These are phyloP conservation scores for Diaporthe longicolla DNA, from an alignment of 2,329 filamentous ascomycete species.

Conservation along the genomic window DNA sequence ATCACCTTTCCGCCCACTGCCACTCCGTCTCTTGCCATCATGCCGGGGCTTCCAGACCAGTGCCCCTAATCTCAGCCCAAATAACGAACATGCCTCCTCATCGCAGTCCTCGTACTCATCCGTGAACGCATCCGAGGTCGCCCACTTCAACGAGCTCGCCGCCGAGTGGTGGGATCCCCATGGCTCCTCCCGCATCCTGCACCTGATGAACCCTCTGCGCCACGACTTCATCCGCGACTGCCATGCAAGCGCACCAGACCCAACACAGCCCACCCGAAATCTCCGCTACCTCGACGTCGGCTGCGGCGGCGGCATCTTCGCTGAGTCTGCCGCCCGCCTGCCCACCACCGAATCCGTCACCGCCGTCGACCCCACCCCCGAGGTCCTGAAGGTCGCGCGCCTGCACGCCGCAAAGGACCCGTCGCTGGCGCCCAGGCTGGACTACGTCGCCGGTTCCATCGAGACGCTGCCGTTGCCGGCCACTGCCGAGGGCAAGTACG, in stretches of 20 bases:
- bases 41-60: constrained; percentile 21
- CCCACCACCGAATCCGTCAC: constrained; percentile 74
- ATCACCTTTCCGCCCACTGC: constrained; percentile 15
- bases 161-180: constrained; percentile 98
- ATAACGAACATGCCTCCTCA: constrained; percentile 37
- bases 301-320: constrained; percentile 96
- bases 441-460: constrained; percentile 82
- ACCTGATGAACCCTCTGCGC: constrained; percentile 97
- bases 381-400: constrained; percentile 81
- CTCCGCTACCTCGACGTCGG: constrained; percentile 90
- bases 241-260: constrained; percentile 66
- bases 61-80: not conserved
- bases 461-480: constrained; percentile 72
- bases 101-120: constrained; percentile 68
- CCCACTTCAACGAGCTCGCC: constrained; percentile 94
- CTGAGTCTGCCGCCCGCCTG: constrained; percentile 84
- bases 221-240: constrained; percentile 91
- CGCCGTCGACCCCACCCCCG: constrained; percentile 83
- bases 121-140: constrained; percentile 90
- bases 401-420: constrained; percentile 84
- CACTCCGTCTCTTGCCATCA: constrained; percentile 33
- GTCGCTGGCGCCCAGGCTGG: constrained; percentile 72
- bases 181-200: constrained; percentile 90
- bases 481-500: constrained; percentile 67
- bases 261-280: constrained; percentile 52